Conservation (phyloP, 306 rosid species). For the Neltuma alba region DNA sequence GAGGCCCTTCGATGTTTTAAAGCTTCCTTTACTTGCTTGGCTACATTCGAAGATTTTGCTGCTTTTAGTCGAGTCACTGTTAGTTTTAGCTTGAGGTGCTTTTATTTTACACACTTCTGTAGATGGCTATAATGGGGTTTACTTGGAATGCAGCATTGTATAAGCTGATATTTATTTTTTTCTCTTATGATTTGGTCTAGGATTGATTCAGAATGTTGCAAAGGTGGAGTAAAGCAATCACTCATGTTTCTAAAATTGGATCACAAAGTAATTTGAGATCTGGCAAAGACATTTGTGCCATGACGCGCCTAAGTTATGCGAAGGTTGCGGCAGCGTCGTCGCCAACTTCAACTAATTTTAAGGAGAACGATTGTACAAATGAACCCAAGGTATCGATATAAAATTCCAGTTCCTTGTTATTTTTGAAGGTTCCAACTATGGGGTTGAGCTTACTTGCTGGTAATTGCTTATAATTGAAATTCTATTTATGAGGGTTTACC, state of each 20-base stretch:
- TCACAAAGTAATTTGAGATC: conserved; percentile 38
- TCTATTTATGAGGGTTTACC: background rate
- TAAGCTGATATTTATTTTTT: background rate
- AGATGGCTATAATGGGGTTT: background rate
- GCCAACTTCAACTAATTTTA: conserved; percentile 34
- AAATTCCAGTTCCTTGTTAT: background rate
- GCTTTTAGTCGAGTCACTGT: background rate
- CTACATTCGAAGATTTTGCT: background rate
- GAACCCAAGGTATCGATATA: conserved; percentile 45
- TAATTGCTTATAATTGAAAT: background rate
- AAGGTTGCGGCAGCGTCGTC: conserved; percentile 58
- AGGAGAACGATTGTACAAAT: conserved; percentile 37
- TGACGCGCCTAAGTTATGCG: conserved; percentile 52
- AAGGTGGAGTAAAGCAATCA: conserved; percentile 56
- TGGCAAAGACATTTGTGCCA: conserved; percentile 31
- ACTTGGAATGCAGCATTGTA: background rate
- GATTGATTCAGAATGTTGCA: conserved; percentile 55
- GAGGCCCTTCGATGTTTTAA: background rate
- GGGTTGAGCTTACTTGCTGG: background rate
- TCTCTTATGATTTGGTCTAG: conserved; percentile 10
- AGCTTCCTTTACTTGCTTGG: background rate
- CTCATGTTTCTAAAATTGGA: conserved; percentile 57
- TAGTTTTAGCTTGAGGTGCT: background rate
- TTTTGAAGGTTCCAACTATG: background rate
- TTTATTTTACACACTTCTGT: background rate